Evolutionary conservation across 352 stramenopile species (phyloP), one percentile per base, ranked within the genome.

Genomic region (Phytophthora constricta): DNA sequence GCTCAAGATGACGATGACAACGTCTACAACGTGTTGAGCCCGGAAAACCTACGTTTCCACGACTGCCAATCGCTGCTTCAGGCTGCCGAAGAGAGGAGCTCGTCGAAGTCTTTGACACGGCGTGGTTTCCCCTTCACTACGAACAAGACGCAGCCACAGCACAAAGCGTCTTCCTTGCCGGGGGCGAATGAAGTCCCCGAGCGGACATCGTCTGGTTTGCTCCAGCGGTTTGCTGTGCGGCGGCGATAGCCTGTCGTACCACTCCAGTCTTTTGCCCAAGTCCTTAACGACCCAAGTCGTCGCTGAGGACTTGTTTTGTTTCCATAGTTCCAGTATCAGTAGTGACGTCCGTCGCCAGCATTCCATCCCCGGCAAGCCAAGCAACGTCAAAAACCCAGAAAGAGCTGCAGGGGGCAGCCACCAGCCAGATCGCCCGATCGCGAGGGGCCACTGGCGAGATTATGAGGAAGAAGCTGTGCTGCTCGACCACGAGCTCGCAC

Each of bases 41-140:
- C 68, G 17, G 72, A 80, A 48, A 80, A 77, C 23, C 41, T 80
- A 16, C 72, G 64, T 22, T 77, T 80, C 55, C 73, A 79, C 48
- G 67, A 79, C 25, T 74, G 58, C 11, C 68, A 76, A 56, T 79
- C 71, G 22, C 47, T 79, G 19, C 62, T 79, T 45, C 49, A 74
- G 64, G 68, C 55, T 10, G 62, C 67, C 4, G 63, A 73, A 56
- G 71, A 71, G 7, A 69, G 50, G n/a, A 65, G 4, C 20, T 26
- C 14, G 13, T 54, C 63, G 39, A 68, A 67, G 33, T 37, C 58
- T 27, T 55, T 59, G 0, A 57, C 62, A 8, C 58, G 55, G 31
- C 58, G 51, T 19, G 58, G 59, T 1, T 74, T 76, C 25, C 59
- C 55, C 25, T 79, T 79, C 45, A 70, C 57, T 33, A 55, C 51